Percentiles rank a stretch among this genome's conserved stretches.
Evolutionary conservation across 2,329 filamentous ascomycete genomes (phyloP).

Genomic region (Fusarium tjaetaba): DNA sequence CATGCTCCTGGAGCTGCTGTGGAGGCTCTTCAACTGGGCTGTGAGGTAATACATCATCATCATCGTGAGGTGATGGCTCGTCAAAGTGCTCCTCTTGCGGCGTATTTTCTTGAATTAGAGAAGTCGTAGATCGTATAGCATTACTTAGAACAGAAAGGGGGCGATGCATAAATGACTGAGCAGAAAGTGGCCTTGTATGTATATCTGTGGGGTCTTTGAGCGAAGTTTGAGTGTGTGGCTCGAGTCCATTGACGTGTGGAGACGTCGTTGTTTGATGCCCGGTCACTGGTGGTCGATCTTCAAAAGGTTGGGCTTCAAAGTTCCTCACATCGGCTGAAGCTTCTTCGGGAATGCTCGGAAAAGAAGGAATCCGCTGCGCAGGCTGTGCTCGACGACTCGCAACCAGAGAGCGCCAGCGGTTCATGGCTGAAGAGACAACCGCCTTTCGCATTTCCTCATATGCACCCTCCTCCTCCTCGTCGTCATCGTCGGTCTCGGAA

Average conservation of each 20-base stretch:
- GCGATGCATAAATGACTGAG: constrained; percentile 20
- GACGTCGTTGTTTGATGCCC: background rate
- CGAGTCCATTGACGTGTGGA: constrained; percentile 18
- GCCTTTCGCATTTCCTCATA: constrained; percentile 31
- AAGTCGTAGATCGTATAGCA: constrained; percentile 14
- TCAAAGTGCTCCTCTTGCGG: background rate
- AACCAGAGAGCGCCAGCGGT: constrained; percentile 39
- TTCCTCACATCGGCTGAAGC: constrained; percentile 18
- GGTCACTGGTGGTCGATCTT: constrained; percentile 7
- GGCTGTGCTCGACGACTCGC: constrained; percentile 20
- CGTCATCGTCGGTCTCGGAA: constrained; percentile 9
- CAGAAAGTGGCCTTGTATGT: background rate
- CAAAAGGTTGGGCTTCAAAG: constrained; percentile 20
- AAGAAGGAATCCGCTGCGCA: constrained; percentile 19
- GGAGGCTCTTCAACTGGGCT: background rate
- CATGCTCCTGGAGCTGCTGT: background rate
- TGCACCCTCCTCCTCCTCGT: constrained; percentile 23
- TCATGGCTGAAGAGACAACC: constrained; percentile 37
- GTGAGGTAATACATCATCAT: background rate
- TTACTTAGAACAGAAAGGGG: constrained; percentile 12
- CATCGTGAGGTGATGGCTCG: background rate
- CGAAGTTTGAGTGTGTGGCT: background rate
- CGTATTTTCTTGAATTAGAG: constrained; percentile 4
- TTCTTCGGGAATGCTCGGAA: constrained; percentile 26
- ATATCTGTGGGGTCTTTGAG: constrained; percentile 9